Evolutionary conservation across 495 filamentous ascomycete species (phyloP), one percentile per base, ranked within the genome.

Genomic region (Parathielavia appendiculata): DNA sequence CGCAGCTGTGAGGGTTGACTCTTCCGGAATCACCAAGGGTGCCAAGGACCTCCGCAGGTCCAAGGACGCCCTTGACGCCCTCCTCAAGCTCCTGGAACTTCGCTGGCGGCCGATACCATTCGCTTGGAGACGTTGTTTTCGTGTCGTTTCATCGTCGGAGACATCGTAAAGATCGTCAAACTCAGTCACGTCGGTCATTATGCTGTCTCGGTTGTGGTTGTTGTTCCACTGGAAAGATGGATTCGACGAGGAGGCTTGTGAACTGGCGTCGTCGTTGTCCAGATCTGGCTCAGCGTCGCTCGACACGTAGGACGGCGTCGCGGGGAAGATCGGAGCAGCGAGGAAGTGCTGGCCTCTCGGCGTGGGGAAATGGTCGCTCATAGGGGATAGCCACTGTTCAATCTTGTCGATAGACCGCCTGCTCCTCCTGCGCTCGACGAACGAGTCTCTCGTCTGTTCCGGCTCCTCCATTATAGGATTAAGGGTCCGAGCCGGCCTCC

Each of bases 141-240:
- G 66, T 38, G 58, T 60, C 30, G 58, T 58, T 51, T 77, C 75
- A 7, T 86, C 81, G 45, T 95, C 90, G 53, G 88, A 89, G 35
- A 88, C 79, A 69, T 95, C 90, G 64, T 95, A 95, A 20, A 96
- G 72, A 58, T 93, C 90, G 66, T 93, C 90, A 67, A 91, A 92
- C 35, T 88, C 85, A 61, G 79, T 83, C 43, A 71, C 78, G 49
- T 81, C 76, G 46, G 79, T 82, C 56, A 76, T 75, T 45, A 76
- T 76, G 59, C 79, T 83, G 39, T 78, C 67, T 51, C 75, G 74
- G 58, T 63, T 66, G 46, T 53, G 23, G 50, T 13, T 41, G 38
- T 36, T 22, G 19, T 76, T 81, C 76, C 78, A 83, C 56, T 77
- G 74, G 16, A 77, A 75, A 5, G 78, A 79, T 14, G 73, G 73